A percentile compares a stretch with the other conserved stretches of the same genome.
Evolutionary conservation across 176 grass and related monocot genomes (phyloP).

Genomic region (Paspalum notatum): DNA sequence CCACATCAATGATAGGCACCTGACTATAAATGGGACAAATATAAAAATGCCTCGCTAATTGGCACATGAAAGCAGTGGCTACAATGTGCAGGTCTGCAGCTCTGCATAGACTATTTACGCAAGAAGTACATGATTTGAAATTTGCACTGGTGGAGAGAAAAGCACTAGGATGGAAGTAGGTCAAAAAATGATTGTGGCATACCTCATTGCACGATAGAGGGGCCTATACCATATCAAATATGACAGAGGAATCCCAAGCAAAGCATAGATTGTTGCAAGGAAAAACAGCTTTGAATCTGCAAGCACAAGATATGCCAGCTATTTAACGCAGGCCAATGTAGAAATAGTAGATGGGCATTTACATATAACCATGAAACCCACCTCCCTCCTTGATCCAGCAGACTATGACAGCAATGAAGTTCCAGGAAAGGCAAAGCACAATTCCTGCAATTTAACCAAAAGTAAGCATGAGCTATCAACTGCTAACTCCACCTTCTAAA

Average conservation of each 20-base stretch:
- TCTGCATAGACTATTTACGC: neutral
- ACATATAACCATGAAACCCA: slow-evolving; percentile 32
- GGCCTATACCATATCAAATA: slow-evolving; percentile 94
- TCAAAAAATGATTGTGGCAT: neutral
- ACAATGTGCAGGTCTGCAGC: neutral
- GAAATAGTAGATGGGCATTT: neutral
- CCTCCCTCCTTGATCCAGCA: slow-evolving; percentile 99
- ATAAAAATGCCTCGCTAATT: neutral
- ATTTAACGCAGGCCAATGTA: slow-evolving; percentile 10
- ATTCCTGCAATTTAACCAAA: slow-evolving; percentile 56
- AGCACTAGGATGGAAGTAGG: neutral
- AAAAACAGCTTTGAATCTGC: slow-evolving; percentile 90
- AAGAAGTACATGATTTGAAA: neutral
- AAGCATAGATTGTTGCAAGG: slow-evolving; percentile 87
- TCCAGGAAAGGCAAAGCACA: slow-evolving; percentile 83
- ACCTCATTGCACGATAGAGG: slow-evolving; percentile 95
- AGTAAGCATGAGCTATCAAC: neutral
- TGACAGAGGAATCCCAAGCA: slow-evolving; percentile 86
- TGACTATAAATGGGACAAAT: neutral
- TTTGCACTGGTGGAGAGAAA: neutral
- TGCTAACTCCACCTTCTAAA: neutral
- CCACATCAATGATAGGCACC: neutral
- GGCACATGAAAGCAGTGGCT: slow-evolving; percentile 9
- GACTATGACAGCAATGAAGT: slow-evolving; percentile 87
- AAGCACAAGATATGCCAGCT: slow-evolving; percentile 19